These are phyloP conservation scores for Russula sp. DNA, from an alignment of 768 basidiomycete species.

Conservation along the genomic window DNA sequence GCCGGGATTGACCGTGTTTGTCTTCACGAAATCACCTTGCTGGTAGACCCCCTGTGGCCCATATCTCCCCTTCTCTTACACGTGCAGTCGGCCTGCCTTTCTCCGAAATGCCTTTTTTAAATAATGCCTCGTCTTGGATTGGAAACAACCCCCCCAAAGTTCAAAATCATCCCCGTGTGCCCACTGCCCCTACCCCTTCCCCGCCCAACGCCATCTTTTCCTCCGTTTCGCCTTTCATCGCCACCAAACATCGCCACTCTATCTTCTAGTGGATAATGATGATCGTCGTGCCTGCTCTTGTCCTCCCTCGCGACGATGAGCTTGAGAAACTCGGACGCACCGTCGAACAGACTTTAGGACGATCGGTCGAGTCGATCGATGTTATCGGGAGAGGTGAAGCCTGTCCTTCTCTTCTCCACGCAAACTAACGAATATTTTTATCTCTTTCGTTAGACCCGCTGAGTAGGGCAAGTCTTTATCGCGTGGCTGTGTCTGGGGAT, in stretches of 20 bases:
- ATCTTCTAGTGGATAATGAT: constrained; percentile 3
- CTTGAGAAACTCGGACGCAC: constrained; percentile 31
- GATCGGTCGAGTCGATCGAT: constrained; percentile 32
- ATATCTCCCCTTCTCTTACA: too few relatives aligned
- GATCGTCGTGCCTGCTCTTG: constrained; percentile 17
- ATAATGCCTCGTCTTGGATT: background rate
- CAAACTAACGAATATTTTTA: background rate
- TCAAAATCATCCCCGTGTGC: too few relatives aligned
- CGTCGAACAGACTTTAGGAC: constrained; percentile 26
- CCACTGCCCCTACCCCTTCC: background rate
- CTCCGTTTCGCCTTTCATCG: background rate
- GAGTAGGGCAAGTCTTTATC: constrained; percentile 19
- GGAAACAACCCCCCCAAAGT: background rate
- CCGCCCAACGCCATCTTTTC: background rate
- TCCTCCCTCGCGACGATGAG: constrained; percentile 25
- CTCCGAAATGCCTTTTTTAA: constrained; percentile 1
- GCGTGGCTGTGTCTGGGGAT: background rate
- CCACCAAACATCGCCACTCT: background rate
- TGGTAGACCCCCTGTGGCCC: background rate
- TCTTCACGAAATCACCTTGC: background rate
- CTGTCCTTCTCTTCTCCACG: background rate
- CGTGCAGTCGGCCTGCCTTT: background rate
- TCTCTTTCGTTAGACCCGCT: constrained; percentile 14
- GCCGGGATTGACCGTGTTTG: background rate
- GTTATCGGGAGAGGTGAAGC: constrained; percentile 31